Base-by-base conservation (phyloP, 164 flowering plant species). In the Vitis rupestris region DNA sequence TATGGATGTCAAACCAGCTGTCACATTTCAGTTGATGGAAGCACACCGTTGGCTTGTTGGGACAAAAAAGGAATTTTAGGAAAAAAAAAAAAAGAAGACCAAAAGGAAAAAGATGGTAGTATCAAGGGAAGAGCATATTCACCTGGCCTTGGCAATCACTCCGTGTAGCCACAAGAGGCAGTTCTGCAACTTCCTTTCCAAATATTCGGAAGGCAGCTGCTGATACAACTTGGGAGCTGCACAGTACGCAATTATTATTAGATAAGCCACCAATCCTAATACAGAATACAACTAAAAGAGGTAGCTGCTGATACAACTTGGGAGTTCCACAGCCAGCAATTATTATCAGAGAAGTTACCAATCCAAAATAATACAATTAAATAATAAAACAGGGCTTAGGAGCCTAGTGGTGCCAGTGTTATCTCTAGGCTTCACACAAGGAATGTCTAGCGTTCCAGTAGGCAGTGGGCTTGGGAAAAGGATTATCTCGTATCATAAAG, bases 131-230 rank as follows among this genome's bases (percentile, higher is more conserved):
- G 9, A 68, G 0, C n/a, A 10, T 1, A 13, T 65, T 65, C n/a
- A 87, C 94, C 87, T 81, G 70, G 29, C 90, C 87, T 75, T 86
- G 84, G 52, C 27, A 67, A 5, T 79, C 72, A 9, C 44, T 73
- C 23, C 68, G 67, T 14, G 94, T 89, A 19, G 94, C 94, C 50
- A 87, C 94, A n/a, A 89, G 65, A 67, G 94, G 94, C 74, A 89
- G 70, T 70, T 89, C 91, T 5, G 90, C 94, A 9, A 86, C 62
- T 69, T 84, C 86, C 58, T 73, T 57, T 7, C 90, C 90, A 73
- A 81, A 85, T 8, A 87, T 59, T n/a, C 90, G 86, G 57, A 90
- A 63, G 1, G 85, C 50, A n/a, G 81, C 86, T 15, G 83, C 86
- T 16, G 85, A 86, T 10, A 86, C 89, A 50, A 85, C 83, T 0